Evolutionary conservation across 2,329 filamentous ascomycete species (phyloP).

Genomic region (Aspergillus glaucus): DNA sequence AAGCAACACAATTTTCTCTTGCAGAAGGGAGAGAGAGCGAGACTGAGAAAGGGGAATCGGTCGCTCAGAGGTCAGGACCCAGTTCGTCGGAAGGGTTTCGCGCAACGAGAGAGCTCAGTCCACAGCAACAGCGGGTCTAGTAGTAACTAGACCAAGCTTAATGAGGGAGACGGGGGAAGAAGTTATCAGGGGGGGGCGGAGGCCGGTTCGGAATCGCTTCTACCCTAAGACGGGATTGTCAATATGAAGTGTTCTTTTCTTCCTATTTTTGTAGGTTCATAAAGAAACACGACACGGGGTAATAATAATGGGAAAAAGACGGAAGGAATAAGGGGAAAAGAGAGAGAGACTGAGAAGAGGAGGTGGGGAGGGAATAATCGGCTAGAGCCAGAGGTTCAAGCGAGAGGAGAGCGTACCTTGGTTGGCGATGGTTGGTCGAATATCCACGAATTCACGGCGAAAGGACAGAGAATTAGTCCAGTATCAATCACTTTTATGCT

Average conservation of each 20-base stretch:
- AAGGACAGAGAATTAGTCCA: neutral
- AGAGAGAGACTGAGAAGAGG: neutral
- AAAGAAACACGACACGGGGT: too few species aligned
- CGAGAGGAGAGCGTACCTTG: neutral
- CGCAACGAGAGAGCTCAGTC: constrained; percentile 16
- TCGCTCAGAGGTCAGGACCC: constrained; percentile 19
- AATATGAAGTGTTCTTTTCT: neutral
- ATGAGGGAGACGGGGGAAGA: constrained; percentile 10
- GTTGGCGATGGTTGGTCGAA: too few species aligned
- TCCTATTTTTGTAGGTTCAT: too few species aligned
- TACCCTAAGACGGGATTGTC: neutral
- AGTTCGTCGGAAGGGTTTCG: constrained; percentile 19
- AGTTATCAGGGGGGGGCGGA: neutral
- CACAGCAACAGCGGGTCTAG: constrained; percentile 23
- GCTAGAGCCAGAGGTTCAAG: neutral
- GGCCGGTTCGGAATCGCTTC: constrained; percentile 1
- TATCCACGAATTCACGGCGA: too few species aligned
- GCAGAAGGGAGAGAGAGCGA: constrained; percentile 11
- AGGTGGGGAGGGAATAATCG: neutral
- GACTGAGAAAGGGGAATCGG: neutral
- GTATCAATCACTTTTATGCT: too few species aligned
- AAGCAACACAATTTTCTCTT: constrained; percentile 22
- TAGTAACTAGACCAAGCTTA: constrained; percentile 23
- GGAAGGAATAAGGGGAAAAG: neutral
- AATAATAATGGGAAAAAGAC: too few species aligned